phyloP scores from a whole-genome alignment of 306 rosid genomes.

The Quercus alba region DNA sequence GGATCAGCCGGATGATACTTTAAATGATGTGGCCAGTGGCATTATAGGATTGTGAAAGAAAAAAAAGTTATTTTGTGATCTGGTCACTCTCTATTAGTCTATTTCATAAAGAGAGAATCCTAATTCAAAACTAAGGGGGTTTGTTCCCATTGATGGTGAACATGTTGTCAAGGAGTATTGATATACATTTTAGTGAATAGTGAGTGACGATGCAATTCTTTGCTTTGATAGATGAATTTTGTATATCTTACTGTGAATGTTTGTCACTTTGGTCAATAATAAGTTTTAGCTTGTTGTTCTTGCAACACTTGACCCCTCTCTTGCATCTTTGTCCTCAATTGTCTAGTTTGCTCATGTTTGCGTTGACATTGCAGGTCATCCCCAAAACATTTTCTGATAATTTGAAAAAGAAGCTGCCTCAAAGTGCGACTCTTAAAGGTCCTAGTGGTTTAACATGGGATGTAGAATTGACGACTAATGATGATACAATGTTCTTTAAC shows the following conservation, averaged over 20 bases:
- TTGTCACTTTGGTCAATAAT: neutral
- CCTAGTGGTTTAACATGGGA: constrained; percentile 63
- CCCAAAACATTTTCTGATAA: constrained; percentile 51
- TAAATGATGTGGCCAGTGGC: too few species aligned
- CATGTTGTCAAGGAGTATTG: neutral
- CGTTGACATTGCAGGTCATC: constrained; percentile 45
- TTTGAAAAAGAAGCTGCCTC: constrained; percentile 54
- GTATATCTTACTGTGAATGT: neutral
- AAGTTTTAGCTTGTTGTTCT: neutral
- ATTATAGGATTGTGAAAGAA: too few species aligned
- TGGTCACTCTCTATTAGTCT: too few species aligned
- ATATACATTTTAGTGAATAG: neutral
- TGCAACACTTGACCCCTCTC: neutral
- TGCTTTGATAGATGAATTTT: neutral
- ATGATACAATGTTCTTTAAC: constrained; percentile 35
- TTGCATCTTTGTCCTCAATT: neutral
- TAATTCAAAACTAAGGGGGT: neutral
- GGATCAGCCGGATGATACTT: too few species aligned
- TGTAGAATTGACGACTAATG: constrained; percentile 40
- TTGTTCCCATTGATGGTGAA: neutral
- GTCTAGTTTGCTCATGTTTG: neutral
- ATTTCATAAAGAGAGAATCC: too few species aligned
- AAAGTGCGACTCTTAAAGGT: constrained; percentile 48
- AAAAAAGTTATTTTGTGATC: too few species aligned
- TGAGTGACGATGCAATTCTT: neutral